These are phyloP conservation scores for Nakazawaea anatomiae DNA, from an alignment of 805 yeast species.

Conservation along the genomic window DNA sequence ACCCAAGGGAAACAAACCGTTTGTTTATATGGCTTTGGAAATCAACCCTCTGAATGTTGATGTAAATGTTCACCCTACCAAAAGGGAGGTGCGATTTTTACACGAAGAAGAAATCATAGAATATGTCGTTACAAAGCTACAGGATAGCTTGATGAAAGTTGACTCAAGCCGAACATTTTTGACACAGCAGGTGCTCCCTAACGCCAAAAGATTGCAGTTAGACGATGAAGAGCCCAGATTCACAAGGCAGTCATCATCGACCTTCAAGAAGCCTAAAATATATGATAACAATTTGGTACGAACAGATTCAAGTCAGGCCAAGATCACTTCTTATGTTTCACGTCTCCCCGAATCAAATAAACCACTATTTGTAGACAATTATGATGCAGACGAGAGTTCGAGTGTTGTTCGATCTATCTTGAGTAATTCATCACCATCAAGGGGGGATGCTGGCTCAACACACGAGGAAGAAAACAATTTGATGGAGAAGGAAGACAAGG, in stretches of 20 bases:
- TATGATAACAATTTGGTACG: constrained; percentile 67
- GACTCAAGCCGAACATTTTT: constrained; percentile 68
- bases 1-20: constrained; percentile 76
- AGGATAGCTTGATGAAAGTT: constrained; percentile 41
- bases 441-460: not conserved
- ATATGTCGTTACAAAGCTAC: constrained; percentile 42
- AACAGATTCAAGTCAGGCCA: constrained; percentile 62
- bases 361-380: not conserved
- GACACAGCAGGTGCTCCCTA: constrained; percentile 51
- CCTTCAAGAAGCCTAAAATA: constrained; percentile 23
- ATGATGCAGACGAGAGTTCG: not conserved
- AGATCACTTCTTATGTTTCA: constrained; percentile 33
- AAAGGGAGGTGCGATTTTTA: constrained; percentile 82
- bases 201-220: constrained; percentile 22
- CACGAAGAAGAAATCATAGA: constrained; percentile 83
- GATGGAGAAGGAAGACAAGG: constrained; percentile 5
- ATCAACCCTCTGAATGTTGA: constrained; percentile 71
- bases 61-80: constrained; percentile 95
- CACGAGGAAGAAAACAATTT: no score
- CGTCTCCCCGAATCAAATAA: not conserved
- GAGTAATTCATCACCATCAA: no score
- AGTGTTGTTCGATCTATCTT: no score
- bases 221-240: constrained; percentile 11
- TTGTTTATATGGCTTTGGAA: constrained; percentile 66
- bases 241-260: not conserved